Percentiles rank a stretch among this genome's conserved stretches.
Evolutionary conservation across 73 alveolate species (phyloP).

Genomic region (Paramecium primaurelia): DNA sequence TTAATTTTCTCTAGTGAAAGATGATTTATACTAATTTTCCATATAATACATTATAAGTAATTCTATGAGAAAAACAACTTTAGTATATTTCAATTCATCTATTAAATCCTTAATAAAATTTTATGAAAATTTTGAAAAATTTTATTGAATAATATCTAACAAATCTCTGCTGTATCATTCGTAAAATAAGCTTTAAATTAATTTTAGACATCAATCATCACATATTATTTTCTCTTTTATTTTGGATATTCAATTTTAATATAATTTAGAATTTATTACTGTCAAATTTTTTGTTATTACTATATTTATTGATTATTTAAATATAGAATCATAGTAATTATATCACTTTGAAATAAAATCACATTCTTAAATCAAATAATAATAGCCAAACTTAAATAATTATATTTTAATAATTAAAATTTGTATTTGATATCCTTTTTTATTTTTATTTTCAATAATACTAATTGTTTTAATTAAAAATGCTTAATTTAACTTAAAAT

Average conservation of each 20-base stretch:
- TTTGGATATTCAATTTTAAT: background rate
- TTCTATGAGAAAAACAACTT: slow-evolving; percentile 6
- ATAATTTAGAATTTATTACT: background rate
- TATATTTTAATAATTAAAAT: background rate
- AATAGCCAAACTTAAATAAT: background rate
- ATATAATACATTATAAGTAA: background rate
- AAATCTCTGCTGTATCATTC: slow-evolving; percentile 29
- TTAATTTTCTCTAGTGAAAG: background rate
- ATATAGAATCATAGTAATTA: background rate
- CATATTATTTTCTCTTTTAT: background rate
- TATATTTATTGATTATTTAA: background rate
- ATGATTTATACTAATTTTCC: background rate
- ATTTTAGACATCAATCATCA: background rate
- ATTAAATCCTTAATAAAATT: too few relatives aligned
- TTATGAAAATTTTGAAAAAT: background rate
- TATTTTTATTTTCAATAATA: too few relatives aligned
- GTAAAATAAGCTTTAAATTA: background rate
- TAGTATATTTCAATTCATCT: background rate
- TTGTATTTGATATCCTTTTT: background rate
- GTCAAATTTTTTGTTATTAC: background rate
- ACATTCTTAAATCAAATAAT: background rate
- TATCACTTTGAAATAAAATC: background rate
- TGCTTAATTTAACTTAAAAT: background rate
- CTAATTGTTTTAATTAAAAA: too few relatives aligned
- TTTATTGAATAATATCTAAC: background rate